Conservation (phyloP, 768 basidiomycete genomes). For the Agrocybe chaxingu region DNA sequence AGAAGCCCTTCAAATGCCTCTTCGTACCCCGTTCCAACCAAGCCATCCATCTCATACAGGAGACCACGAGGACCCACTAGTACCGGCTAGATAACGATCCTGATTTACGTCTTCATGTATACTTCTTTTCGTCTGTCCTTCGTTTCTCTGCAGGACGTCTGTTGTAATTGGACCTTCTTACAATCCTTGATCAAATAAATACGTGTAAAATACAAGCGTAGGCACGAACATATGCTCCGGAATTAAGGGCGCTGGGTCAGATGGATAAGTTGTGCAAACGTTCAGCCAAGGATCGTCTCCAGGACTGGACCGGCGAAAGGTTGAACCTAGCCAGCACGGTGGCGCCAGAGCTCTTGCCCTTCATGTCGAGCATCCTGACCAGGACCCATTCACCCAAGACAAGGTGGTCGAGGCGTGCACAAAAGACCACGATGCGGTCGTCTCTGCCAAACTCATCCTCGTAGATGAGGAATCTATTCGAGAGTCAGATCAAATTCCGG, state of each 20-base stretch:
- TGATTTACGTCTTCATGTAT: too few species aligned
- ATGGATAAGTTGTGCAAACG: not conserved
- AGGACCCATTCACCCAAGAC: conserved; percentile 44
- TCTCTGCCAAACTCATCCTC: conserved; percentile 43
- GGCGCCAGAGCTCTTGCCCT: conserved; percentile 47
- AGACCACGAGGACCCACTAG: not conserved
- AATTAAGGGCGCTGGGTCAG: not conserved
- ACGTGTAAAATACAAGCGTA: too few species aligned
- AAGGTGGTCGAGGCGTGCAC: conserved; percentile 46
- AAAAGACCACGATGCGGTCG: conserved; percentile 47
- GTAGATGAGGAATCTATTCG: conserved; percentile 29
- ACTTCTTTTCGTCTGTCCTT: too few species aligned
- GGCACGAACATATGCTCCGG: too few species aligned
- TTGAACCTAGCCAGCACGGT: conserved; percentile 21
- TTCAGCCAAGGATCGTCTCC: not conserved
- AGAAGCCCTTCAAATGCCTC: conserved; percentile 4
- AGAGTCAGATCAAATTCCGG: conserved; percentile 1
- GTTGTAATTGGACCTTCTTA: too few species aligned
- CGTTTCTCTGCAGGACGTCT: too few species aligned
- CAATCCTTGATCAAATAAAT: too few species aligned
- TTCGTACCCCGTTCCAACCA: not conserved
- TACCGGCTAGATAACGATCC: not conserved
- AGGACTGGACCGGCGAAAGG: conserved; percentile 1
- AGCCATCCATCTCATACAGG: conserved; percentile 2
- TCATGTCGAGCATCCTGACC: conserved; percentile 45